These are phyloP conservation scores for Clausena lansium DNA, from an alignment of 345 rosid genomes.

Conservation along the genomic window DNA sequence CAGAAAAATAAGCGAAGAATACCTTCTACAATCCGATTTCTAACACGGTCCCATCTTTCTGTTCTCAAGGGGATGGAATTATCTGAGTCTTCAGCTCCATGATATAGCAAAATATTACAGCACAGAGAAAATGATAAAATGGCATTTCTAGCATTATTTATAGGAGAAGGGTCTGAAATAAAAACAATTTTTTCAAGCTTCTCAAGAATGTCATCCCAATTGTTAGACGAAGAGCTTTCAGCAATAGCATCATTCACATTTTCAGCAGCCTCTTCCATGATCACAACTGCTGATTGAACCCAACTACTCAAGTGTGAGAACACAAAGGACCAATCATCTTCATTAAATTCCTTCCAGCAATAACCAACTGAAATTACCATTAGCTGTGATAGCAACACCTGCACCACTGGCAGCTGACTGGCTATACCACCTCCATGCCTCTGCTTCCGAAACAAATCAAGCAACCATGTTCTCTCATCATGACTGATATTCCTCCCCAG, in stretches of 20 bases:
- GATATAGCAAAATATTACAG: constrained; percentile 34
- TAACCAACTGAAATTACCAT: constrained; percentile 67
- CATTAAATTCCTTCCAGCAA: constrained; percentile 77
- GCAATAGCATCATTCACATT: constrained; percentile 56
- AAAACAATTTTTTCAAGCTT: constrained; percentile 55
- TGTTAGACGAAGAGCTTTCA: constrained; percentile 39
- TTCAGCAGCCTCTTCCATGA: constrained; percentile 88
- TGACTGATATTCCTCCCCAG: constrained; percentile 51
- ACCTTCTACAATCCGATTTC: constrained; percentile 71
- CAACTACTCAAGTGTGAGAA: constrained; percentile 58
- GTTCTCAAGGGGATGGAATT: constrained; percentile 27
- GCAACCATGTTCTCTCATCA: constrained; percentile 61
- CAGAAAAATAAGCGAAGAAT: constrained; percentile 86
- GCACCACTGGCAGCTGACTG: constrained; percentile 52
- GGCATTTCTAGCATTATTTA: constrained; percentile 62
- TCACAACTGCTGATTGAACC: constrained; percentile 87
- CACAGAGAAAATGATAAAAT: constrained; percentile 62
- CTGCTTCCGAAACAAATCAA: constrained; percentile 81
- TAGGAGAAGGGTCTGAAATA: constrained; percentile 46
- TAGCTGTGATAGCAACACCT: constrained; percentile 60
- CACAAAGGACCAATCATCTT: constrained; percentile 86
- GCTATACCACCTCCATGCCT: constrained; percentile 40
- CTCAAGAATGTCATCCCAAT: constrained; percentile 35
- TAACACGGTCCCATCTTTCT: constrained; percentile 56
- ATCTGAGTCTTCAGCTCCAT: constrained; percentile 34